Evolutionary conservation across 176 grass and related monocot genomes (phyloP).

Genomic region (Musa schizocarpa): DNA sequence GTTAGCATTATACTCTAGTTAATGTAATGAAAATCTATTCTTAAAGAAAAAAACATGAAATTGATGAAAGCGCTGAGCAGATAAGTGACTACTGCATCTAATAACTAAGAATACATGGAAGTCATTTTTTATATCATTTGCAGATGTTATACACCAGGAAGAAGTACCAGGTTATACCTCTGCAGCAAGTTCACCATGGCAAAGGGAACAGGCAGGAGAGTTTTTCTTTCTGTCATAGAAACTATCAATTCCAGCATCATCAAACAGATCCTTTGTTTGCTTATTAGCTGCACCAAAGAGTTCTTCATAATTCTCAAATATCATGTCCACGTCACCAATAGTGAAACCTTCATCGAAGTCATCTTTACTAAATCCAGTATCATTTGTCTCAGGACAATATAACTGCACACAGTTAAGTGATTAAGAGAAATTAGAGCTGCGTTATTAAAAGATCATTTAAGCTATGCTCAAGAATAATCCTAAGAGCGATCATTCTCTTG

Average conservation of each 20-base stretch:
- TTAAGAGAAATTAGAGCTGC: not conserved
- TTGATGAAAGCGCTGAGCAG: too few species aligned
- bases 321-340: constrained; percentile 66
- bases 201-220: constrained; percentile 28
- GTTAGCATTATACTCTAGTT: too few species aligned
- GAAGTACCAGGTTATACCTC: constrained; percentile 33
- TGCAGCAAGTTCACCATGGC: constrained; percentile 19
- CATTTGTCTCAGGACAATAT: constrained; percentile 33
- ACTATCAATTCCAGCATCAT: constrained; percentile 82
- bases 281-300: constrained; percentile 64
- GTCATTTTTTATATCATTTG: not conserved
- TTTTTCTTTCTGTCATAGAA: constrained; percentile 75
- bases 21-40: too few species aligned
- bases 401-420: constrained; percentile 28
- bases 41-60: too few species aligned
- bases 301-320: constrained; percentile 94
- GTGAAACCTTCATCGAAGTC: constrained; percentile 64
- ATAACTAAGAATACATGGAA: too few species aligned
- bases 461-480: not conserved
- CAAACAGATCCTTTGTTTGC: constrained; percentile 61
- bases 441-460: not conserved
- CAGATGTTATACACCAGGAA: not conserved
- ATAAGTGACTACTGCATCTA: too few species aligned
- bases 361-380: constrained; percentile 59
- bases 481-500: not conserved